phyloP scores from a whole-genome alignment of 2,329 filamentous ascomycete genomes.

The Elsinoe necatrix region DNA sequence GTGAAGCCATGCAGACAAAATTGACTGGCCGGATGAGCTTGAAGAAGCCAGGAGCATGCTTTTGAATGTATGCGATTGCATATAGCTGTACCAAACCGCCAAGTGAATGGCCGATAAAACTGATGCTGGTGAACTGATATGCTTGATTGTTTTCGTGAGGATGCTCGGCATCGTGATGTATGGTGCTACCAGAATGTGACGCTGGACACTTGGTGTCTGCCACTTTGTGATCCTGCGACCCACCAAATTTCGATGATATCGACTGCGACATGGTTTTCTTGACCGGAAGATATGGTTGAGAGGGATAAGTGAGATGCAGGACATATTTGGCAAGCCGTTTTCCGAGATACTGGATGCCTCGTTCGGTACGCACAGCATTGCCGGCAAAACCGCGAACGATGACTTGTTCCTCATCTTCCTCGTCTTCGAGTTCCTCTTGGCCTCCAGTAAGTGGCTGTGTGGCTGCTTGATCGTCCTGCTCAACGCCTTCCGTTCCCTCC shows the following conservation, averaged over 20 bases:
- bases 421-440: constrained; percentile 42
- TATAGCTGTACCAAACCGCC: constrained; percentile 89
- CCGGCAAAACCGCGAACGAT: constrained; percentile 84
- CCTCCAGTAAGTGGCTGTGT: constrained; percentile 43
- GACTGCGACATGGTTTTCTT: constrained; percentile 45
- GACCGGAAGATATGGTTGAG: constrained; percentile 74
- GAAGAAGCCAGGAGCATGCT: constrained; percentile 89
- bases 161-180: constrained; percentile 40
- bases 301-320: constrained; percentile 81
- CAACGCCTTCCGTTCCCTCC: constrained; percentile 29
- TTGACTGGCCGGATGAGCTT: constrained; percentile 77
- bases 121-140: constrained; percentile 88
- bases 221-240: constrained; percentile 38
- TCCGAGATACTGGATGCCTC: constrained; percentile 92
- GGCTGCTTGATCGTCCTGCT: constrained; percentile 25
- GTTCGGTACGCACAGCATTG: constrained; percentile 84
- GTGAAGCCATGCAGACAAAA: constrained; percentile 80
- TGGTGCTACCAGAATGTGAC: constrained; percentile 53
- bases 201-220: constrained; percentile 32
- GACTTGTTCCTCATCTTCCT: constrained; percentile 71
- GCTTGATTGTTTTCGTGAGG: constrained; percentile 41
- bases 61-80: constrained; percentile 91
- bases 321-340: constrained; percentile 90
- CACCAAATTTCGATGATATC: constrained; percentile 40
- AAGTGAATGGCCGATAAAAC: constrained; percentile 85